Evolutionary conservation across 352 stramenopile species (phyloP).

Genomic region (Globisporangium spiculum): DNA sequence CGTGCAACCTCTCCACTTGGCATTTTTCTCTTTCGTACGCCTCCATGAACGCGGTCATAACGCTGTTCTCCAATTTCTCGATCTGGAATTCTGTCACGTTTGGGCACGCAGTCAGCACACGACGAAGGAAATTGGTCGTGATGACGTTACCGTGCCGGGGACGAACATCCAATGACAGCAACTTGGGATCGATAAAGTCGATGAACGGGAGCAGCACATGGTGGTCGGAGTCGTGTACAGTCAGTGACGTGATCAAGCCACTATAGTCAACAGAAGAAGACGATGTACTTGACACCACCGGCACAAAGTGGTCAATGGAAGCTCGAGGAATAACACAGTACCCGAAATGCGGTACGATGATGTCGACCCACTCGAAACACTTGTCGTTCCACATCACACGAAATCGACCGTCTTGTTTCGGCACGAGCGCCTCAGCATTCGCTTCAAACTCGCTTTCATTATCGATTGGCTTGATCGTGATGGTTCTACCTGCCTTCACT

Average conservation of each 20-base stretch:
- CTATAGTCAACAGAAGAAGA: not conserved
- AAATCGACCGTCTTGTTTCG: conserved; percentile 1
- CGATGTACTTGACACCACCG: no score
- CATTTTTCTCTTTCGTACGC: not conserved
- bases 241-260: not conserved
- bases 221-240: not conserved
- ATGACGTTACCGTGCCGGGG: not conserved
- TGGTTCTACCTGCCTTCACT: not conserved
- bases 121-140: not conserved
- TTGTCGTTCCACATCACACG: conserved; percentile 7
- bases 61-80: not conserved
- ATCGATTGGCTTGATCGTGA: not conserved
- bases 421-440: not conserved
- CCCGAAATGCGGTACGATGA: conserved; percentile 1
- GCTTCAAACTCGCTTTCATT: not conserved
- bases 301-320: not conserved
- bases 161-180: not conserved
- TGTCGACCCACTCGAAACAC: conserved; percentile 1
- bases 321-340: not conserved
- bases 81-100: not conserved
- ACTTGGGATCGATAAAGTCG: not conserved
- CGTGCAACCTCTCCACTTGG: not conserved
- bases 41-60: not conserved
- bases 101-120: not conserved
- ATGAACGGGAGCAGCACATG: not conserved